phyloP scores from a whole-genome alignment of 768 basidiomycete species.

The Tulasnella sp. region DNA sequence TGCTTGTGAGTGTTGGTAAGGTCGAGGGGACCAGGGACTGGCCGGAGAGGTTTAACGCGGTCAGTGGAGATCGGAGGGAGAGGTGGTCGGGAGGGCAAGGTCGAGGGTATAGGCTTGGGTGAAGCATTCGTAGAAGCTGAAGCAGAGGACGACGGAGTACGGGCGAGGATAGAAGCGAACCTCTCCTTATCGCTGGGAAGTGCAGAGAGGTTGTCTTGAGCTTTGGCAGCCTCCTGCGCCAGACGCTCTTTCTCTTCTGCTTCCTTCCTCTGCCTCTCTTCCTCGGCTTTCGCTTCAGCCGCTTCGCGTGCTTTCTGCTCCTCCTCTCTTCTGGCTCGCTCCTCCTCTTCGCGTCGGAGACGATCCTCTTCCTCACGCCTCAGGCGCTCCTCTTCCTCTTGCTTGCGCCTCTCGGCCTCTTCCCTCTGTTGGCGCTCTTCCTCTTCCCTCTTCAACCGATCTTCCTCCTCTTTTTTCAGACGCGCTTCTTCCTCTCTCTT shows the following conservation, averaged over 20 bases:
- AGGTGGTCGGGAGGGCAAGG: conserved; percentile 27
- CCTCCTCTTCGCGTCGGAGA: conserved; percentile 30
- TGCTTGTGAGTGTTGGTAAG: too few relatives aligned
- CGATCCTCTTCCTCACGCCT: conserved; percentile 21
- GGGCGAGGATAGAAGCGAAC: conserved; percentile 25
- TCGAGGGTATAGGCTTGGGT: not conserved
- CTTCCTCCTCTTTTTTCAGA: conserved; percentile 24
- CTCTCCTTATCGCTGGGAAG: too few relatives aligned
- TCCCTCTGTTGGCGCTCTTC: conserved; percentile 18
- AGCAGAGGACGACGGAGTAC: conserved; percentile 20
- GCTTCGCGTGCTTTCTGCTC: conserved; percentile 18
- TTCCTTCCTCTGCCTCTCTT: conserved; percentile 25
- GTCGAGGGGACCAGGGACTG: conserved; percentile 62
- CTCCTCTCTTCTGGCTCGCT: conserved; percentile 16
- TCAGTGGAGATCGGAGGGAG: conserved; percentile 19
- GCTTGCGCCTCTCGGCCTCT: conserved; percentile 30
- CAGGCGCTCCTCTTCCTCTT: conserved; percentile 19
- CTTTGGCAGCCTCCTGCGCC: conserved; percentile 35
- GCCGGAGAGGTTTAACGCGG: conserved; percentile 28
- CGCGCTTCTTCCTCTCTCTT: conserved; percentile 26
- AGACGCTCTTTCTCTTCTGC: conserved; percentile 37
- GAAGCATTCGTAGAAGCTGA: conserved; percentile 15
- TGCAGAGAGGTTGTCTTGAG: conserved; percentile 25
- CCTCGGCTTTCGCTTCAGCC: conserved; percentile 21
- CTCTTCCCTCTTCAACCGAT: conserved; percentile 26